phyloP scores from a whole-genome alignment of 108 stramenopile species.

The Nitzschia inconspicua region DNA sequence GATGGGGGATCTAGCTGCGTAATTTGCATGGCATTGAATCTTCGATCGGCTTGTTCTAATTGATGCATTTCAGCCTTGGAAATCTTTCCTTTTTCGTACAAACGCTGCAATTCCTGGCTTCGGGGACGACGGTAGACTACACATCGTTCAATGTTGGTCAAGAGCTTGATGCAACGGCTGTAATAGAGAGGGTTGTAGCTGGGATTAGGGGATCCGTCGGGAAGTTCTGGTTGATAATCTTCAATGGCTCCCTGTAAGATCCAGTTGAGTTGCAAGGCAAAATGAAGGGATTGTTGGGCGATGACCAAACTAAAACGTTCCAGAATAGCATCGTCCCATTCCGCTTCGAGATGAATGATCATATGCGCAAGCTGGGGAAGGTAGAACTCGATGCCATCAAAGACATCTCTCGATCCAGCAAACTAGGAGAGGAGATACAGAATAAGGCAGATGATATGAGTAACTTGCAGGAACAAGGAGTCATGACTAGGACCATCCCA shows the following conservation, averaged over 20 bases:
- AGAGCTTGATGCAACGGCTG: slow-evolving; percentile 88
- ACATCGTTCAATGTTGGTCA: slow-evolving; percentile 91
- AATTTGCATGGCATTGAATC: slow-evolving; percentile 88
- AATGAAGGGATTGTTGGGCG: slow-evolving; percentile 95
- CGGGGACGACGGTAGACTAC: slow-evolving; percentile 88
- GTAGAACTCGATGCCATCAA: slow-evolving; percentile 98
- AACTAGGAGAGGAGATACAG: slow-evolving; percentile 42
- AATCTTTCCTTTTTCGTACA: slow-evolving; percentile 91
- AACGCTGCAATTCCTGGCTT: slow-evolving; percentile 71
- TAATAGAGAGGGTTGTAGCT: slow-evolving; percentile 87
- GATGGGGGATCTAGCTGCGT: slow-evolving; percentile 32
- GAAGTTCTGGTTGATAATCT: slow-evolving; percentile 95
- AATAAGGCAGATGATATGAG: not conserved
- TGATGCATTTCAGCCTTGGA: slow-evolving; percentile 77
- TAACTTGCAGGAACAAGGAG: not conserved
- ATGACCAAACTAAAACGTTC: slow-evolving; percentile 95
- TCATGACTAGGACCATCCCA: not conserved
- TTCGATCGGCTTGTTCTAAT: slow-evolving; percentile 89
- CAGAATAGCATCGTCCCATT: slow-evolving; percentile 91
- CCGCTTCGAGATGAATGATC: slow-evolving; percentile 97
- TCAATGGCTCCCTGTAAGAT: slow-evolving; percentile 96
- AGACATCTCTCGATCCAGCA: slow-evolving; percentile 92
- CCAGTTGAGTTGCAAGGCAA: slow-evolving; percentile 97
- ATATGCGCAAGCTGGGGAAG: slow-evolving; percentile 99
- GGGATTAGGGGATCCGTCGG: slow-evolving; percentile 81